A percentile compares a stretch with the other conserved stretches of the same genome.
phyloP scores from a whole-genome alignment of 2,329 filamentous ascomycete genomes.

The Paecilomyces formosus region DNA sequence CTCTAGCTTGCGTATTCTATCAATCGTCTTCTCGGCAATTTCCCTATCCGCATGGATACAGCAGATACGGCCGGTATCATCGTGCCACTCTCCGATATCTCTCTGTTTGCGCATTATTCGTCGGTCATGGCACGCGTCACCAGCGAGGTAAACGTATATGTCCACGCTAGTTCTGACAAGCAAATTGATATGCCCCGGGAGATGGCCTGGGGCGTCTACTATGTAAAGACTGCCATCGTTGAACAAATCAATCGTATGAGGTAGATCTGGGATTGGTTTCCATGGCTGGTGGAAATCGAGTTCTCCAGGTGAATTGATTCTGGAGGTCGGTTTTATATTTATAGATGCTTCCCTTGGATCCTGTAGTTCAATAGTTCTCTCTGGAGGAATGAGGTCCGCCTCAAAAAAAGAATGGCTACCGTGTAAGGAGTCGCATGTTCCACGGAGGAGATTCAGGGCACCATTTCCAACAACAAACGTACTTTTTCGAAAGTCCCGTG shows the following conservation, averaged over 20 bases:
- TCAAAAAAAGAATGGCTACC: conserved; percentile 21
- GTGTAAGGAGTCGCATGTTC: conserved; percentile 6
- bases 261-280: conserved; percentile 7
- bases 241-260: conserved; percentile 21
- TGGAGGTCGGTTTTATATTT: too few species aligned
- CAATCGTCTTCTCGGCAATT: conserved; percentile 13
- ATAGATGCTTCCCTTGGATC: conserved; percentile 3
- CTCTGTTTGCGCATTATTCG: conserved; percentile 20
- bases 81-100: conserved; percentile 20
- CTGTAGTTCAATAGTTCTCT: conserved; percentile 16
- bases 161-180: conserved; percentile 10
- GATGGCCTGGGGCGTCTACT: conserved; percentile 22
- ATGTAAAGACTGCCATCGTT: conserved; percentile 20
- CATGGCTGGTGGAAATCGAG: conserved; percentile 12
- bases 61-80: conserved; percentile 15
- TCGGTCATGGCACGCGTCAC: conserved; percentile 25
- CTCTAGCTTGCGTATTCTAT: conserved; percentile 12
- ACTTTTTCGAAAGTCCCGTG: conserved; percentile 27
- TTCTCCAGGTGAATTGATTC: background rate
- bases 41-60: conserved; percentile 22
- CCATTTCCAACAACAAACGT: conserved; percentile 33
- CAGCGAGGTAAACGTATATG: conserved; percentile 20
- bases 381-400: conserved; percentile 12
- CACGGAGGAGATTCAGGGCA: conserved; percentile 11
- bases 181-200: conserved; percentile 26